These are phyloP conservation scores for Arthrobotrys musiformis DNA, from an alignment of 2,329 filamentous ascomycete species.

Conservation along the genomic window DNA sequence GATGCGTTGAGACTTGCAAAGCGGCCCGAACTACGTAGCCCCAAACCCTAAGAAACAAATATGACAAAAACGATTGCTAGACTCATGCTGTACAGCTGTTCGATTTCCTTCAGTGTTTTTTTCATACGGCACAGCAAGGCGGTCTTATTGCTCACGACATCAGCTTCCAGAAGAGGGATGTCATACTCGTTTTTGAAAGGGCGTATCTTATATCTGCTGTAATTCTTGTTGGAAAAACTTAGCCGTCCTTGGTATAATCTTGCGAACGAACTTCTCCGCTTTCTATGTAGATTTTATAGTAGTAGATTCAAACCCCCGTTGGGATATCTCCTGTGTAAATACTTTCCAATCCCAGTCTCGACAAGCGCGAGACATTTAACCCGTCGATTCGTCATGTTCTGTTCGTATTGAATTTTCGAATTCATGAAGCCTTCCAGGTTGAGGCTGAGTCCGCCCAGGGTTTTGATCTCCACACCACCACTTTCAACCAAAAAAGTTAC, in stretches of 20 bases:
- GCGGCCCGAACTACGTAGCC: not conserved
- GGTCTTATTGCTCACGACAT: not conserved
- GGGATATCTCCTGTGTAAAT: not conserved
- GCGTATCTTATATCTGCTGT: not conserved
- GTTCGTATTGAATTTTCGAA: not conserved
- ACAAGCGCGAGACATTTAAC: not conserved
- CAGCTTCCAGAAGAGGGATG: not conserved
- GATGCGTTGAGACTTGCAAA: not conserved
- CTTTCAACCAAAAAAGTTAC: not conserved
- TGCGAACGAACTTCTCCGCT: not conserved
- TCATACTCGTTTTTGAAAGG: not conserved
- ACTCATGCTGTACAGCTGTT: too few species aligned
- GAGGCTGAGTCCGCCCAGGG: slow-evolving; percentile 38
- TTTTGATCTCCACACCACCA: slow-evolving; percentile 50
- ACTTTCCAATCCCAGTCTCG: not conserved
- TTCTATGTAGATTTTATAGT: not conserved
- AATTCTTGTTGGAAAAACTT: not conserved
- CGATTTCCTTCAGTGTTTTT: not conserved
- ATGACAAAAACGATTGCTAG: not conserved
- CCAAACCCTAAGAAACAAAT: not conserved
- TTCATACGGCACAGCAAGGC: not conserved
- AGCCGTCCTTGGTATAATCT: not conserved
- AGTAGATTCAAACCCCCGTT: not conserved
- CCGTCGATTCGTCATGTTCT: not conserved
- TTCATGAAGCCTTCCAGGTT: slow-evolving; percentile 1